phyloP scores from a whole-genome alignment of 345 rosid species.

The Eucalyptus sideroxylon region DNA sequence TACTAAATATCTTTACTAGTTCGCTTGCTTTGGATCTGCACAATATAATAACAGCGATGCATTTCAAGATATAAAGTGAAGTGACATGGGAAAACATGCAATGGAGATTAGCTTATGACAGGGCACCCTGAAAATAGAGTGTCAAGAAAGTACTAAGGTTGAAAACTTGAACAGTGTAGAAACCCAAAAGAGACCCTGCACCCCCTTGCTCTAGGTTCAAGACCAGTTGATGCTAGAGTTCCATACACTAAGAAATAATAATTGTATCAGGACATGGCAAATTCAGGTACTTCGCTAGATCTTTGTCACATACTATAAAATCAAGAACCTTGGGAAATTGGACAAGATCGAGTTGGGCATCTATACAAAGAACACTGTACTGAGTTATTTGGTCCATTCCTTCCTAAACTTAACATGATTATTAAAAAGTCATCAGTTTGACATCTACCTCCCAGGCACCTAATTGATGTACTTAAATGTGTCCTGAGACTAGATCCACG shows the following conservation, averaged over 20 bases:
- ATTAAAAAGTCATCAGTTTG: not conserved
- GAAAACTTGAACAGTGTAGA: not conserved
- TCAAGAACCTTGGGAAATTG: not conserved
- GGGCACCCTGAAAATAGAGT: not conserved
- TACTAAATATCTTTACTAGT: conserved; percentile 51
- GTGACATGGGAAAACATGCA: not conserved
- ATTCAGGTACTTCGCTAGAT: not conserved
- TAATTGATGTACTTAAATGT: not conserved
- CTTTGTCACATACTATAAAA: not conserved
- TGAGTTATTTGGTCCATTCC: not conserved
- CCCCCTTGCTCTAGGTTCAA: not conserved
- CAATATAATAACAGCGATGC: not conserved
- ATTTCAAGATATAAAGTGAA: not conserved
- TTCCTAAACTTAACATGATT: not conserved
- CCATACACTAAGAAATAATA: not conserved
- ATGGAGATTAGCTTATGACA: not conserved
- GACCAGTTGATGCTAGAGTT: not conserved
- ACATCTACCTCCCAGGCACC: not conserved
- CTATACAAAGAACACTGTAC: not conserved
- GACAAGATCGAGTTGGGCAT: not conserved
- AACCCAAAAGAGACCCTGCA: not conserved
- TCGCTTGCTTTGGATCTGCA: conserved; percentile 70
- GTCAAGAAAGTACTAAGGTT: not conserved
- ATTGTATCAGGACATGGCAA: not conserved
- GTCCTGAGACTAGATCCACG: not conserved